Evolutionary conservation across 2,329 filamentous ascomycete species (phyloP).

Genomic region (Penicillium sp.): DNA sequence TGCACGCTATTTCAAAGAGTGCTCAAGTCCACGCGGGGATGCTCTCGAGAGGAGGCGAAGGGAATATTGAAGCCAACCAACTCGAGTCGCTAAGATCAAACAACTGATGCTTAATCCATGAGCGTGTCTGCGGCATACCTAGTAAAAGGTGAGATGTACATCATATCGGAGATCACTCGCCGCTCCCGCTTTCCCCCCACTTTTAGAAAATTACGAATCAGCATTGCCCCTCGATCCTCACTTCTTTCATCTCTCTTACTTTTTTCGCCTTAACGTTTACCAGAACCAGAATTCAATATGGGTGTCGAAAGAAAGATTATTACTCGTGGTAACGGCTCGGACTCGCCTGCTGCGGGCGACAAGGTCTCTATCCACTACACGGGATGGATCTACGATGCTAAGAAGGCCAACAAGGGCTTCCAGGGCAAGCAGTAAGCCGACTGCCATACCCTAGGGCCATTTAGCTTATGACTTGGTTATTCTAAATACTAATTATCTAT

Average conservation of each 20-base stretch:
- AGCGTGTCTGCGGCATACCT: not conserved
- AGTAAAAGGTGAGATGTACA: not conserved
- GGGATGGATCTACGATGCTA: conserved; percentile 72
- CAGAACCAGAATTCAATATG: conserved; percentile 11
- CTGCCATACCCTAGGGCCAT: not conserved
- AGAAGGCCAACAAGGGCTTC: conserved; percentile 57
- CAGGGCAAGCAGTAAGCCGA: conserved; percentile 66
- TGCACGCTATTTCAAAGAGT: not conserved
- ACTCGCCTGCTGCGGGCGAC: conserved; percentile 64
- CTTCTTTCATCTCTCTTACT: not conserved
- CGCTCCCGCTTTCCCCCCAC: conserved; percentile 11
- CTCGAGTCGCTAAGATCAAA: not conserved
- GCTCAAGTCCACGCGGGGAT: not conserved
- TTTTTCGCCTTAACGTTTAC: not conserved
- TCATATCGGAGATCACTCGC: not conserved
- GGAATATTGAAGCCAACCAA: not conserved
- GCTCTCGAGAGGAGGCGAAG: not conserved
- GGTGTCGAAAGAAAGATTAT: conserved; percentile 25
- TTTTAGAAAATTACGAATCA: conserved; percentile 17
- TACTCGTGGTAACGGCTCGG: conserved; percentile 55
- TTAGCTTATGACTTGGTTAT: not conserved
- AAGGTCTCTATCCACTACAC: conserved; percentile 85
- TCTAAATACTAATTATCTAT: not conserved
- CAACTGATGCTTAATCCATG: not conserved
- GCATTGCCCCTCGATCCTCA: conserved; percentile 13